Percentiles rank a stretch among this genome's conserved stretches.
Conservation (phyloP, 2,329 filamentous ascomycete genomes). For the Cordyceps cicadae region DNA sequence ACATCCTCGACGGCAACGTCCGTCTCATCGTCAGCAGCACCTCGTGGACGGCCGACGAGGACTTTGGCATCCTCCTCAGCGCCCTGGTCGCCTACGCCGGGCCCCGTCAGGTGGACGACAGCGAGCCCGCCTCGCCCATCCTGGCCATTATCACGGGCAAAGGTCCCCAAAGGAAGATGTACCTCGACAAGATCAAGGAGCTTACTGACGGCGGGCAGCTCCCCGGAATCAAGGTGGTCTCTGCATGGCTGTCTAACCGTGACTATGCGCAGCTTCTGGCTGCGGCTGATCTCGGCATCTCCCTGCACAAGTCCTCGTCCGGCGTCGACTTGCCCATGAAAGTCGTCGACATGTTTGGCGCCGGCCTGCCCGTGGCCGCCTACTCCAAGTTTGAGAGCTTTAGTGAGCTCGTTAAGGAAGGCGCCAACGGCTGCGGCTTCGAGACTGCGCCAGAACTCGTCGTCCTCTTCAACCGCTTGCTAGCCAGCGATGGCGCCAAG, state of each 20-base stretch:
- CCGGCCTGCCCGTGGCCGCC: conserved; percentile 80
- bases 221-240: conserved; percentile 61
- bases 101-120: conserved; percentile 31
- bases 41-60: conserved; percentile 95
- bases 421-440: conserved; percentile 80
- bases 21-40: conserved; percentile 84
- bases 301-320: conserved; percentile 85
- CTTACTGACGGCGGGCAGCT: conserved; percentile 57
- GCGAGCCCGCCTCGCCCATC: conserved; percentile 49
- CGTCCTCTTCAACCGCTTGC: conserved; percentile 54
- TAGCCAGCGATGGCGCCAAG: conserved; percentile 40
- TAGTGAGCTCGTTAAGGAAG: conserved; percentile 80
- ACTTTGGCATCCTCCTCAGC: conserved; percentile 80
- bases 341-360: conserved; percentile 97
- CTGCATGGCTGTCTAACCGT: conserved; percentile 74
- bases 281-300: conserved; percentile 81
- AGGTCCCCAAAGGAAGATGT: conserved; percentile 73
- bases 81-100: conserved; percentile 69
- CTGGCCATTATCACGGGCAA: conserved; percentile 91
- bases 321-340: conserved; percentile 98
- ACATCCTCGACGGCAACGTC: conserved; percentile 49
- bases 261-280: conserved; percentile 82
- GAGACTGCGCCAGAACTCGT: conserved; percentile 59
- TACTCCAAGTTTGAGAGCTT: conserved; percentile 84
- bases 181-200: conserved; percentile 55